phyloP scores from a whole-genome alignment of 345 rosid genomes.

The Clarkia xantiana region DNA sequence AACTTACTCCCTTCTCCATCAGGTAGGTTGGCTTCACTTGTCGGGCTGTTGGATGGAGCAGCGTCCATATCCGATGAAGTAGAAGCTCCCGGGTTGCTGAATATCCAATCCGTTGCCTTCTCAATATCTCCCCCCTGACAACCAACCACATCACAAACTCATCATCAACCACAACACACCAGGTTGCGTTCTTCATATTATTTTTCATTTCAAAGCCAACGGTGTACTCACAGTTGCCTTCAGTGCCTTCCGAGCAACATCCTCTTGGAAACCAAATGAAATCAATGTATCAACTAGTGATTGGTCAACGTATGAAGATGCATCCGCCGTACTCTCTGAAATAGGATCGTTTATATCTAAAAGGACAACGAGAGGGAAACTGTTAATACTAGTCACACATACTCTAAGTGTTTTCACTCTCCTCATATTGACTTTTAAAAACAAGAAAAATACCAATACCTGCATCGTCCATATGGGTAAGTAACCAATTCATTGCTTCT shows the following conservation, averaged over 20 bases:
- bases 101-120: conserved; percentile 99
- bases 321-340: conserved; percentile 23
- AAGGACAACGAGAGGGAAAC: too few species aligned
- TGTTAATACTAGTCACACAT: too few species aligned
- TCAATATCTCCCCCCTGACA: conserved; percentile 80
- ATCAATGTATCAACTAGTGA: conserved; percentile 63
- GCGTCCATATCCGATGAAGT: conserved; percentile 59
- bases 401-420: too few species aligned
- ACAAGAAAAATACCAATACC: conserved; percentile 27
- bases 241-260: conserved; percentile 69
- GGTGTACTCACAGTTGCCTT: conserved; percentile 51
- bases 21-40: too few species aligned
- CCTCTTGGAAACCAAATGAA: conserved; percentile 86
- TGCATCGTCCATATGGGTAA: conserved; percentile 88
- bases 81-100: conserved; percentile 72
- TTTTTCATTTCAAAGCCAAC: not conserved
- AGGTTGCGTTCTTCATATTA: too few species aligned
- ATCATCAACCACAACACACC: too few species aligned
- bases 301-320: conserved; percentile 32
- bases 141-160: not conserved
- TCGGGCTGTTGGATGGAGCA: conserved; percentile 30
- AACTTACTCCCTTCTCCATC: conserved; percentile 95
- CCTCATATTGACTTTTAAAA: not conserved
- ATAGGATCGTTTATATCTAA: conserved; percentile 72
- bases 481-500: conserved; percentile 98